These are phyloP conservation scores for Exophiala viscosa DNA, from an alignment of 2,329 filamentous ascomycete genomes.

Conservation along the genomic window DNA sequence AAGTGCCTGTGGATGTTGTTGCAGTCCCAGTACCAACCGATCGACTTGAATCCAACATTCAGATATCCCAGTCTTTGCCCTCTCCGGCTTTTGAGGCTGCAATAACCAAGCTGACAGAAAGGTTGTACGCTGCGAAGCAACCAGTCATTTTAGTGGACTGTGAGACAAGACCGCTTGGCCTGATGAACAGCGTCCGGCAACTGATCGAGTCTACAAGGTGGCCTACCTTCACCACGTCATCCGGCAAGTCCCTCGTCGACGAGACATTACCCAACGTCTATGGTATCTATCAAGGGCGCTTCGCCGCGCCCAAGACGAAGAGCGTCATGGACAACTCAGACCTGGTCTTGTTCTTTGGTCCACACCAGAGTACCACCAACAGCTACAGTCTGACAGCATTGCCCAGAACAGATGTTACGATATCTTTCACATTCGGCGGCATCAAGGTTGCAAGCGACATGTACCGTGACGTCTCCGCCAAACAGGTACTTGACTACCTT, in stretches of 20 bases:
- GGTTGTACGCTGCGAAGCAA: constrained; percentile 36
- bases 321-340: constrained; percentile 43
- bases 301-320: constrained; percentile 36
- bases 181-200: constrained; percentile 41
- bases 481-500: constrained; percentile 28
- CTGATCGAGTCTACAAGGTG: constrained; percentile 44
- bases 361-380: constrained; percentile 48
- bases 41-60: constrained; percentile 15
- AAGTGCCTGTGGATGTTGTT: constrained; percentile 43
- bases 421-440: constrained; percentile 74
- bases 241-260: constrained; percentile 51
- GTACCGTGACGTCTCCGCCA: constrained; percentile 74
- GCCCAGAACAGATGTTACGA: constrained; percentile 46
- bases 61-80: constrained; percentile 21
- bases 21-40: constrained; percentile 19
- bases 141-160: constrained; percentile 54
- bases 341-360: constrained; percentile 46
- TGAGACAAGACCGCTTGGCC: constrained; percentile 42
- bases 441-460: constrained; percentile 70
- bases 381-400: constrained; percentile 33
- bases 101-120: constrained; percentile 33
- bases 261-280: constrained; percentile 48
- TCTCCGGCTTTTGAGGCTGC: constrained; percentile 27
- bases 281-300: constrained; percentile 48
- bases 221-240: constrained; percentile 48